Conservation (phyloP, 192 early-diverging fungal species). For the Funneliformis mosseae region DNA sequence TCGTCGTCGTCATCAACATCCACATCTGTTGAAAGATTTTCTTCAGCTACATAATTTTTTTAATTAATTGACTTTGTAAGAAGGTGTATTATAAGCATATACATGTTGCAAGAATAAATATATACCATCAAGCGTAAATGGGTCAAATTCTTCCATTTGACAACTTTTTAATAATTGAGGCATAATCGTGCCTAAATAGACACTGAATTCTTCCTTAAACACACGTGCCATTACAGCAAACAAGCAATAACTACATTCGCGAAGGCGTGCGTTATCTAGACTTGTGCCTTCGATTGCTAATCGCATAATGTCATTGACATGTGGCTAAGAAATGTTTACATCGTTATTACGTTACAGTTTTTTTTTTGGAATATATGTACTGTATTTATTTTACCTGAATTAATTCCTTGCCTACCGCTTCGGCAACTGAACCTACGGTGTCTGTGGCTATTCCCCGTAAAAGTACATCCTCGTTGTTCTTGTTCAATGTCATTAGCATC, state of each 20-base stretch:
- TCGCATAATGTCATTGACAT: conserved; percentile 73
- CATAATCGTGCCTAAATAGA: conserved; percentile 73
- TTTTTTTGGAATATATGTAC: background rate
- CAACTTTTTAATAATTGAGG: conserved; percentile 83
- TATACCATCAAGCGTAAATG: conserved; percentile 21
- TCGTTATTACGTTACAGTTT: background rate
- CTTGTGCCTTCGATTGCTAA: conserved; percentile 79
- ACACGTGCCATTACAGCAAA: conserved; percentile 82
- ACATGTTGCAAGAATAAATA: background rate
- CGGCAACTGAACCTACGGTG: conserved; percentile 81
- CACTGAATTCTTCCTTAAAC: conserved; percentile 81
- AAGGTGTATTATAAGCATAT: background rate
- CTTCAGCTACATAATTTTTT: background rate
- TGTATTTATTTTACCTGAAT: conserved; percentile 50
- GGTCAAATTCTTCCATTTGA: conserved; percentile 68
- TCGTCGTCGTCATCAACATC: conserved; percentile 56
- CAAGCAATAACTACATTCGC: conserved; percentile 86
- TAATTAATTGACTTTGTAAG: background rate
- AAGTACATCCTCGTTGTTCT: conserved; percentile 70
- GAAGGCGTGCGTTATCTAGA: conserved; percentile 69
- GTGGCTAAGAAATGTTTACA: conserved; percentile 45
- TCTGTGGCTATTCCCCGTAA: conserved; percentile 87
- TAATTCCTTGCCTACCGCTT: conserved; percentile 81
- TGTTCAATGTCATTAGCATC: conserved; percentile 69
- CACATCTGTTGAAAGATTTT: conserved; percentile 18